Base-by-base conservation (phyloP, 306 rosid genomes). In the Cucurbita pepo region DNA sequence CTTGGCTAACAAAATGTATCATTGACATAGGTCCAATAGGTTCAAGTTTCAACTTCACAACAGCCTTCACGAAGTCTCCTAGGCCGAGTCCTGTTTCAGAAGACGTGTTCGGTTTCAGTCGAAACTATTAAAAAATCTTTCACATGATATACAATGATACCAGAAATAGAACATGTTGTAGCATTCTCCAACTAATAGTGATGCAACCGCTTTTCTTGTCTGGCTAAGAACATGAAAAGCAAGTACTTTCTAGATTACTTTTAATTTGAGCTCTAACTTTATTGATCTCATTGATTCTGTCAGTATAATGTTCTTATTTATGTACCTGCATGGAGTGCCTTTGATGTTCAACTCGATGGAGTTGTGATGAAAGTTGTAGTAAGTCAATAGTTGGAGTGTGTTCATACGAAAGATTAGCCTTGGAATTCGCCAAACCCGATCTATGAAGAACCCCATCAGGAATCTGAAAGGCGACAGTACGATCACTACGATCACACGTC, bases 321-420 rank as follows among this genome's bases (percentile, higher is more conserved):
- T 73, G 22, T 76, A 72, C 70, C 76, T 83, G 88, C 77, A 83
- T 65, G 77, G 88, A 82, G 51, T 87, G 91, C 80, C 89, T 82
- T 57, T 88, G 91, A 79, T 86, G 85, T 83, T 88, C 94, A 21
- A 90, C 96, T 61, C 83, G 90, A 57, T 87, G 94, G 78, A 93
- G 93, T 79, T 90, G 96, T 3, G 94, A 87, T n/a, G 97, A 93
- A 53, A 93, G 83, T 54, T 88, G 96, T 54, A 90, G 88, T 81
- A 88, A 83, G 86, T 88, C 86, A 11, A 93, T 81, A 22, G 98
- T 93, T n/a, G 88, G 81, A 19, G 81, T 87, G 74, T 79, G 82
- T 77, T 80, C 82, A 71, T 82, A 75, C 14, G 90, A 74, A 67
- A 88, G 80, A 54, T 74, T 69, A 76, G 79, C 77, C 41, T 83